Base-by-base conservation (phyloP, 768 basidiomycete genomes). In the Pisolithus albus region DNA sequence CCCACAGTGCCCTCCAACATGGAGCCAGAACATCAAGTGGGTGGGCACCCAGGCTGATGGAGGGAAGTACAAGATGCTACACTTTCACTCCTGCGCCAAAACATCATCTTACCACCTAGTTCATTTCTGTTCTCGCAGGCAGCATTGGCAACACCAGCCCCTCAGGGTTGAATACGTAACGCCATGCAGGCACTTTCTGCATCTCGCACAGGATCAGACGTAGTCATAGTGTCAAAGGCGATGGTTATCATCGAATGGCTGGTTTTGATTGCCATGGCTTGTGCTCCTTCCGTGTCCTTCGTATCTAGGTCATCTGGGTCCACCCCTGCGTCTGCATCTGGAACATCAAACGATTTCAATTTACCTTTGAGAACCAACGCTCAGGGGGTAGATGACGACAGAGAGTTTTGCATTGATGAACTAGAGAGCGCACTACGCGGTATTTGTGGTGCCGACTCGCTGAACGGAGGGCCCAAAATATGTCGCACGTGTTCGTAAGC, bases 51-150 rank as follows among this genome's bases (percentile, higher is more conserved):
- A 26, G 26, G 26, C 26, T 26, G 26, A 7, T 26, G 26, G 7
- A 26, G 6, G 26, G 26, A 26, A 26, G 26, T 26, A 26, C 26
- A 26, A 26, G 26, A 26, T 7, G 5, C 7, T 7, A 26, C 26
- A 26, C 26, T 7, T 26, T 26, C 26, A 26, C 26, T 1, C 21
- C 26, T 26, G 26, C 6, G 6, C 7, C 26, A 26, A 26, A 26
- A 26, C 26, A 26, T 26, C 7, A 26, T 26, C 6, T 3, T 26
- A 26, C 65, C 63, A 23, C 21, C 21, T 23, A 2, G 21, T 90
- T 90, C 86, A 92, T 86, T 67, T 94, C 88, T 43, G 81, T 79
- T 51, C 78, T 75, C 1, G 80, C 81, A 1, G 90, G 88, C 68
- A 93, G 66, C 58, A 78, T 83, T 0, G 92, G 92, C 10, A 84